These are phyloP conservation scores for Aulographum hederae DNA, from an alignment of 2,329 filamentous ascomycete species.

Conservation along the genomic window DNA sequence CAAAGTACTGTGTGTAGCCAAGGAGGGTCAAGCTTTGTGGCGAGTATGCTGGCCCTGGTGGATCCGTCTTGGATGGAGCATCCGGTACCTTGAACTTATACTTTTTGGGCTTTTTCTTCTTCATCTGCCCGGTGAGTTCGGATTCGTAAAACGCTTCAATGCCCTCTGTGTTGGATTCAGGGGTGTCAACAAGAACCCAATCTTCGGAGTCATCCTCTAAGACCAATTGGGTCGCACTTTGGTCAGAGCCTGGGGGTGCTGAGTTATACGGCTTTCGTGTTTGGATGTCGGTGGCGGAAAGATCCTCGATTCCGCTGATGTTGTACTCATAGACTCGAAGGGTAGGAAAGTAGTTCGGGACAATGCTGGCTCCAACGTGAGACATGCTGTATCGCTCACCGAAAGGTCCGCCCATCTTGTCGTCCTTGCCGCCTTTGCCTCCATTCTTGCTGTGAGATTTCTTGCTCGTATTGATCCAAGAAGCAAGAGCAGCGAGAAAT, in stretches of 20 bases:
- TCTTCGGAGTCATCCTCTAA: neutral
- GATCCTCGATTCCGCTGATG: conserved; percentile 52
- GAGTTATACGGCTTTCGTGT: neutral
- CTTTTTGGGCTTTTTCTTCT: conserved; percentile 38
- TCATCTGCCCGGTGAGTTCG: conserved; percentile 22
- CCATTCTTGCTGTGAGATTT: conserved; percentile 20
- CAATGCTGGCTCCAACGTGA: conserved; percentile 67
- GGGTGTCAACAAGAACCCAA: neutral
- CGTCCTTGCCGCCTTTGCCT: conserved; percentile 34
- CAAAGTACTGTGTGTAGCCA: conserved; percentile 79
- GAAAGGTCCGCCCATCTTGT: conserved; percentile 60
- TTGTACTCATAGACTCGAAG: conserved; percentile 92
- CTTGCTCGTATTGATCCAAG: too few relatives aligned
- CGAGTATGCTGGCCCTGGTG: conserved; percentile 79
- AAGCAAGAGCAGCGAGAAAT: too few relatives aligned
- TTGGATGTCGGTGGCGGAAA: neutral
- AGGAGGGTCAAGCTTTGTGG: conserved; percentile 63
- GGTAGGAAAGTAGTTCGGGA: conserved; percentile 84
- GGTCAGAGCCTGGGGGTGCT: too few relatives aligned
- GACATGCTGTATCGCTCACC: conserved; percentile 73
- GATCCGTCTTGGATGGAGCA: conserved; percentile 51
- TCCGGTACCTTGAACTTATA: conserved; percentile 39
- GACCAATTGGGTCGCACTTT: too few relatives aligned
- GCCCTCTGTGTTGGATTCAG: conserved; percentile 8
- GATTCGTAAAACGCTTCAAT: too few relatives aligned